A percentile compares a stretch with the other conserved stretches of the same genome.
Evolutionary conservation across 768 basidiomycete species (phyloP).

Genomic region (Naematelia encephala): DNA sequence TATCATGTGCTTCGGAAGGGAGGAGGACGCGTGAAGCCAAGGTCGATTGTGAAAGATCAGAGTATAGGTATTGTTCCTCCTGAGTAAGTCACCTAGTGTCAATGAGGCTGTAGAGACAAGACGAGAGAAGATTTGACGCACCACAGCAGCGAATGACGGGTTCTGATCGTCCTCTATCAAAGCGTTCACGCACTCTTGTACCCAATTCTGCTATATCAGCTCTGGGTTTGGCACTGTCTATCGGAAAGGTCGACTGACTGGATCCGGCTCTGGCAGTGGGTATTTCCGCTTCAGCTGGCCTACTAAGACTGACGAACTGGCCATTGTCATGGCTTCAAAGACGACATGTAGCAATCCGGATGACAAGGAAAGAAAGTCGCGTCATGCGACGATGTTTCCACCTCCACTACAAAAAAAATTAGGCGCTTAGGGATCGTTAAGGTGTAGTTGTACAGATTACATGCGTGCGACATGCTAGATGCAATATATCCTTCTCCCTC

Average conservation of each 20-base stretch:
- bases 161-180: background rate
- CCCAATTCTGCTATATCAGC: background rate
- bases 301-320: background rate
- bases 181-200: background rate
- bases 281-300: background rate
- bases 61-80: conserved; percentile 38
- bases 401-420: no score
- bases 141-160: background rate
- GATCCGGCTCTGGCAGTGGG: background rate
- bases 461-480: background rate
- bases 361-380: no score
- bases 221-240: no score
- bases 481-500: background rate
- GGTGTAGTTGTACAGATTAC: background rate
- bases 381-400: no score
- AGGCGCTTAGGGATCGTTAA: no score
- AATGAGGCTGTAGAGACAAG: no score
- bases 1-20: conserved; percentile 20
- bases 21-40: conserved; percentile 26
- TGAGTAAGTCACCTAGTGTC: no score
- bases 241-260: background rate
- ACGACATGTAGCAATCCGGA: no score
- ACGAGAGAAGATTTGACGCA: background rate
- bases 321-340: conserved; percentile 3
- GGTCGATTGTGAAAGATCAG: conserved; percentile 38